Base-by-base conservation (phyloP, 495 filamentous ascomycete species). In the Aspergillus baeticus region DNA sequence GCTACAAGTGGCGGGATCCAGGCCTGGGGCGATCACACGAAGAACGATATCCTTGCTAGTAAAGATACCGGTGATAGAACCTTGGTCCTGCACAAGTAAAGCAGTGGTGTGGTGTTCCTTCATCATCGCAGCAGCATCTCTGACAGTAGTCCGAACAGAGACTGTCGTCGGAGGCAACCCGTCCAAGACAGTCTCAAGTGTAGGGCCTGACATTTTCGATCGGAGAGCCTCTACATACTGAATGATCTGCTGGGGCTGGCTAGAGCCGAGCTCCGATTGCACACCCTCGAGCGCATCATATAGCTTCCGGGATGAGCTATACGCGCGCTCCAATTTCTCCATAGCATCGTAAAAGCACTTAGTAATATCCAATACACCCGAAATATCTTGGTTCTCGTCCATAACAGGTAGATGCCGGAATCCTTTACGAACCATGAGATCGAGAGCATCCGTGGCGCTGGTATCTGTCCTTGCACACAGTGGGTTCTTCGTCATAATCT, bases 311-410 rank as follows among this genome's bases (percentile, higher is more conserved):
- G 95, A 98, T 36, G 95, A 98, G 66, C 89, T 89, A 71, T 98
- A 98, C 17, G 94, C 95, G 44, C 94, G 86, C 72, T 98, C 94
- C 55, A 98, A 72, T 75, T 98, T 98, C 78, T 98, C 94, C 94
- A 98, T 98, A 38, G 94, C 94, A 77, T 98, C 94, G 70, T 98
- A 98, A 75, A 98, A 98, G 76, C 94, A 98, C 74, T 98, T 98
- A 23, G 94, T 98, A 66, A 98, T 98, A 78, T 98, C 94, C 42
- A 98, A 80, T 58, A 98, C 92, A 75, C 94, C 94, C 15, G 93
- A 96, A 54, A 98, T 98, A 67, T 98, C 92, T 69, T 98, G 93
- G 73, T 98, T 96, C 79, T 98, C 94, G 70, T 98, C 94, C 94
- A 98, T 98, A 41, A 98, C 94, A 2, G 94, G 94, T 58, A 98